These are phyloP conservation scores for Solanum pinnatisectum DNA, from an alignment of 257 asterid genomes.

Conservation along the genomic window DNA sequence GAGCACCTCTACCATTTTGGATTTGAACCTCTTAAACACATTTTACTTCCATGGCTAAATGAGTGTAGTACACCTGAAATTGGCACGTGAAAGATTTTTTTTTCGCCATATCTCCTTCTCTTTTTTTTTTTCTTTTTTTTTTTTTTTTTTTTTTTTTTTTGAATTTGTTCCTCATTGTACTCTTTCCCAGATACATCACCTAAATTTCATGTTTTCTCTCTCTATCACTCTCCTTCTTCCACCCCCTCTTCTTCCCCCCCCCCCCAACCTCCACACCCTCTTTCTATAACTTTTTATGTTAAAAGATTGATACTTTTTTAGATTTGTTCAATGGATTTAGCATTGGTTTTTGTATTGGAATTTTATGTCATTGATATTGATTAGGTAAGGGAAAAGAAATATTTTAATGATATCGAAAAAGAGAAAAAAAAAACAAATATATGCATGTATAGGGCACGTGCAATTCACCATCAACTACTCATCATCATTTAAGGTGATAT, in stretches of 20 bases:
- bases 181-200: background rate
- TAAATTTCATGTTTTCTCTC: too few species aligned
- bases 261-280: too few species aligned
- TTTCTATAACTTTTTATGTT: background rate
- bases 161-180: too few species aligned
- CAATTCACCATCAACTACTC: too few species aligned
- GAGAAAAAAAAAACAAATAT: background rate
- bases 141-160: too few species aligned
- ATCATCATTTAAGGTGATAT: background rate
- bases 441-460: too few species aligned
- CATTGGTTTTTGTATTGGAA: background rate
- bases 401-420: background rate
- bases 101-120: background rate
- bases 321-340: background rate
- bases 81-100: background rate
- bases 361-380: too few species aligned
- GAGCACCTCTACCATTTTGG: background rate
- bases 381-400: background rate
- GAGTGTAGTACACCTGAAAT: background rate
- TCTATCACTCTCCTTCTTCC: background rate
- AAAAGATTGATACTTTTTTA: too few species aligned
- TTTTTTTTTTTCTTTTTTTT: too few species aligned
- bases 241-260: too few species aligned
- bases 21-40: background rate
- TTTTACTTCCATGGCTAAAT: background rate